Evolutionary conservation across 176 grass and related monocot genomes (phyloP), one percentile per base, ranked within the genome.

Genomic region (Musa itinerans): DNA sequence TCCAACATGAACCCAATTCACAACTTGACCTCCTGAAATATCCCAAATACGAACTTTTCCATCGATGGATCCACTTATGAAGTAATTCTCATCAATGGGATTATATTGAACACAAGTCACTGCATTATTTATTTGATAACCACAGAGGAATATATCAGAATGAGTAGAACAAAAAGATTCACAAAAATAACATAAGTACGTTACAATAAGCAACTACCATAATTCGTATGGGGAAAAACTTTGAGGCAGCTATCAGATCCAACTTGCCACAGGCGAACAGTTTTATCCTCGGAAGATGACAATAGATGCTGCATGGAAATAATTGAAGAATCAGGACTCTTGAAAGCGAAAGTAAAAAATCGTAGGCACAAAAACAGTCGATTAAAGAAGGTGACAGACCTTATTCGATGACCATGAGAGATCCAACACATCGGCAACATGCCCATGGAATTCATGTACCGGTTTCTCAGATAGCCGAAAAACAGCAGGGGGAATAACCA

Each of bases 21-120:
- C 83, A 81, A 99, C 96, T 25, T 85, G 86, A 72, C 86, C 72
- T 78, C 74, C 76, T 51, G 43, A 24, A 79, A 95, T 88, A 69
- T 88, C 78, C 96, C 96, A 99, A 65, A 92, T 86, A 74, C 96
- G 90, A 54, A 99, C 82, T 89, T 95, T 99, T 80, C 96, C 96
- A 77, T 99, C 96, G 78, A 99, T 95, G 0, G 96, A 99, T 80
- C 96, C 90, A 80, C 79, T 99, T 52, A 99, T 82, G 72, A 99
- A 99, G 81, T 78, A 67, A 69, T 85, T 83, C 78, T 89, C 80
- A 21, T 99, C 43, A 10, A 53, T 12, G 52, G 89, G 89, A 81
- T 99, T 82, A 78, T 92, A 92, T 51, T 99, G 91, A 81, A 99
- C 88, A 69, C 91, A 90, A 21, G 91, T 99, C 74, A 99, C 96